Percentiles rank a stretch among this genome's conserved stretches.
Conservation (phyloP, 805 yeast genomes). For the Yarrowia bubula region DNA sequence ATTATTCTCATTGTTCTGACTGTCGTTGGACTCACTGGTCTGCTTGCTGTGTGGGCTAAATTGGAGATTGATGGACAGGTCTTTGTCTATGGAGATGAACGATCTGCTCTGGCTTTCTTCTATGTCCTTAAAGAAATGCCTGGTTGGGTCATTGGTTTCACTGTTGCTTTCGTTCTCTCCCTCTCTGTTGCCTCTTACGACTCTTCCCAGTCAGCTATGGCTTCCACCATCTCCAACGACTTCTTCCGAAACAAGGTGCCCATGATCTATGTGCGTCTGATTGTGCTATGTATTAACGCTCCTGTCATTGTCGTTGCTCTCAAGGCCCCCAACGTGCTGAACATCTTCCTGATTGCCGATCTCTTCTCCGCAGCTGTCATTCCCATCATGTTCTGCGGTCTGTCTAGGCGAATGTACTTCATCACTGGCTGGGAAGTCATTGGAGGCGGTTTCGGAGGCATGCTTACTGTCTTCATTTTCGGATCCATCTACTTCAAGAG, state of each 20-base stretch:
- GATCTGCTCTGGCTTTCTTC: slow-evolving; percentile 57
- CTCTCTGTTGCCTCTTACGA: slow-evolving; percentile 88
- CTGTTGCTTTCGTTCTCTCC: slow-evolving; percentile 67
- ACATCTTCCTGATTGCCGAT: slow-evolving; percentile 88
- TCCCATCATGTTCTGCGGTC: slow-evolving; percentile 79
- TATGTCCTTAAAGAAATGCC: slow-evolving; percentile 70
- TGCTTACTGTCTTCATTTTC: slow-evolving; percentile 73
- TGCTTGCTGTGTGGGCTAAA: slow-evolving; percentile 90
- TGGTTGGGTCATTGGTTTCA: slow-evolving; percentile 81
- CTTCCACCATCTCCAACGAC: slow-evolving; percentile 86
- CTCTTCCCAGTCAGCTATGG: slow-evolving; percentile 82
- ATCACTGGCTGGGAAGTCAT: slow-evolving; percentile 77
- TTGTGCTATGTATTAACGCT: slow-evolving; percentile 75
- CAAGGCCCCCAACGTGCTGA: slow-evolving; percentile 77
- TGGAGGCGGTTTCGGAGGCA: slow-evolving; percentile 79
- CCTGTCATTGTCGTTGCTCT: slow-evolving; percentile 85
- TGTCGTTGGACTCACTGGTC: slow-evolving; percentile 77
- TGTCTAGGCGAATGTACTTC: slow-evolving; percentile 64
- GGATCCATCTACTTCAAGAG: slow-evolving; percentile 75
- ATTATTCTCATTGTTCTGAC: slow-evolving; percentile 62
- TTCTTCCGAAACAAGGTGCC: slow-evolving; percentile 77
- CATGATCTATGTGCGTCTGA: slow-evolving; percentile 60
- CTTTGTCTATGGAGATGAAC: slow-evolving; percentile 23
- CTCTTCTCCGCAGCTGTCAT: slow-evolving; percentile 81
- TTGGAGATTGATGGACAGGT: slow-evolving; percentile 52